Percentiles rank a stretch among this genome's conserved stretches.
Conservation (phyloP, 495 filamentous ascomycete genomes). For the Antarctomyces pellizariae region DNA sequence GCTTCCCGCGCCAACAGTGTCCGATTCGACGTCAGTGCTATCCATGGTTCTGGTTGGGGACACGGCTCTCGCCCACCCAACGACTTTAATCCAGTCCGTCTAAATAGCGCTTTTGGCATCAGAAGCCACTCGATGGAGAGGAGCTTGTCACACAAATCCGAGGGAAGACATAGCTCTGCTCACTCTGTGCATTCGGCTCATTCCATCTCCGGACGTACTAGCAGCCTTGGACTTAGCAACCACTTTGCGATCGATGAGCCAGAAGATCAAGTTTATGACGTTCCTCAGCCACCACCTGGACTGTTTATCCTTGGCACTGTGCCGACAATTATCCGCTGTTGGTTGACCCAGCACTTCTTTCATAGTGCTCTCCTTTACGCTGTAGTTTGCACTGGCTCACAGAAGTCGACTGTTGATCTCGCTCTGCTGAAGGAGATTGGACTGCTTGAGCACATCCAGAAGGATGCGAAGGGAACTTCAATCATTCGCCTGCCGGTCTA, state of each 20-base stretch:
- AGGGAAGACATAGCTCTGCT: slow-evolving; percentile 82
- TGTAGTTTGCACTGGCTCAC: slow-evolving; percentile 77
- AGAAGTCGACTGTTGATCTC: slow-evolving; percentile 53
- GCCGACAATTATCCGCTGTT: slow-evolving; percentile 86
- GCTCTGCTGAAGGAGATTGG: slow-evolving; percentile 49
- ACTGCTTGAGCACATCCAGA: slow-evolving; percentile 38
- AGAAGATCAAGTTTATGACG: slow-evolving; percentile 37
- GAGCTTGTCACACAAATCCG: slow-evolving; percentile 80
- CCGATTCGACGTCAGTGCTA: slow-evolving; percentile 91
- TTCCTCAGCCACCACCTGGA: slow-evolving; percentile 54
- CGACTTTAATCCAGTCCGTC: slow-evolving; percentile 55
- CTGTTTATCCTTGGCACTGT: slow-evolving; percentile 66
- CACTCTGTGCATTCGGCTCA: slow-evolving; percentile 51
- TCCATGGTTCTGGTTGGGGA: slow-evolving; percentile 65
- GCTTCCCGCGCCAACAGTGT: slow-evolving; percentile 92
- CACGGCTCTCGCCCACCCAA: slow-evolving; percentile 57
- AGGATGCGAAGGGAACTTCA: slow-evolving; percentile 32
- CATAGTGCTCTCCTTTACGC: slow-evolving; percentile 76
- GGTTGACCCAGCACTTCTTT: slow-evolving; percentile 70
- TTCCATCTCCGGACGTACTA: slow-evolving; percentile 49
- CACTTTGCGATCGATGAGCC: slow-evolving; percentile 39
- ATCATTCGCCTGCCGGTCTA: slow-evolving; percentile 61
- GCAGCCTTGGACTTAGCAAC: slow-evolving; percentile 60
- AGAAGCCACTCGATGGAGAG: slow-evolving; percentile 67
- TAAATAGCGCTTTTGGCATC: slow-evolving; percentile 60